Percentiles rank a stretch among this genome's conserved stretches.
phyloP scores from a whole-genome alignment of 2,329 filamentous ascomycete genomes.

The Sporothrix sp. region DNA sequence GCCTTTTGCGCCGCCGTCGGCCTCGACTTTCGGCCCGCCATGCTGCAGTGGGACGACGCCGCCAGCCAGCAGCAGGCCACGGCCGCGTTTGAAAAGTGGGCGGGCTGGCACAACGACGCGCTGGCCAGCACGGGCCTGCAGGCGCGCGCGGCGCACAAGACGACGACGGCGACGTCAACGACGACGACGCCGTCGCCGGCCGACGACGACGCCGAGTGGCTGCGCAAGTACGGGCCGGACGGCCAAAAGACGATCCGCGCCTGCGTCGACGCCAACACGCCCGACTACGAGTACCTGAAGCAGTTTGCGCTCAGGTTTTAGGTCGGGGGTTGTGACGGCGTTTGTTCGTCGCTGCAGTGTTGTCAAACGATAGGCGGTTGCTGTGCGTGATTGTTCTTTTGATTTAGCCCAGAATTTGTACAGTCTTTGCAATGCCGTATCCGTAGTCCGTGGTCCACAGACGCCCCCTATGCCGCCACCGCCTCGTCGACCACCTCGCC shows the following conservation, averaged over 20 bases:
- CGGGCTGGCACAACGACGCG: conserved; percentile 91
- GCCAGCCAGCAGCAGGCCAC: conserved; percentile 60
- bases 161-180: conserved; percentile 40
- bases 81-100: conserved; percentile 89
- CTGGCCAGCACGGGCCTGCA: conserved; percentile 71
- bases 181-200: conserved; percentile 34
- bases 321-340: conserved; percentile 12
- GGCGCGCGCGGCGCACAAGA: conserved; percentile 52
- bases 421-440: background rate
- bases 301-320: conserved; percentile 60
- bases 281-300: conserved; percentile 74
- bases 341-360: background rate
- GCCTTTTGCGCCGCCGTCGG: conserved; percentile 76
- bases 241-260: conserved; percentile 59
- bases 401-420: background rate
- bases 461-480: background rate
- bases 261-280: conserved; percentile 61
- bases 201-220: conserved; percentile 62
- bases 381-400: background rate
- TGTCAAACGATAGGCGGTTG: background rate
- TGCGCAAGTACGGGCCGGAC: conserved; percentile 62
- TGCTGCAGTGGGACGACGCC: conserved; percentile 77
- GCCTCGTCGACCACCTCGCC: conserved; percentile 4
- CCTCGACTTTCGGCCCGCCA: conserved; percentile 62
- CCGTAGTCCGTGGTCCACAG: background rate